These are phyloP conservation scores for Rhizopus microsporus DNA, from an alignment of 371 early-diverging fungal genomes.

Conservation along the genomic window DNA sequence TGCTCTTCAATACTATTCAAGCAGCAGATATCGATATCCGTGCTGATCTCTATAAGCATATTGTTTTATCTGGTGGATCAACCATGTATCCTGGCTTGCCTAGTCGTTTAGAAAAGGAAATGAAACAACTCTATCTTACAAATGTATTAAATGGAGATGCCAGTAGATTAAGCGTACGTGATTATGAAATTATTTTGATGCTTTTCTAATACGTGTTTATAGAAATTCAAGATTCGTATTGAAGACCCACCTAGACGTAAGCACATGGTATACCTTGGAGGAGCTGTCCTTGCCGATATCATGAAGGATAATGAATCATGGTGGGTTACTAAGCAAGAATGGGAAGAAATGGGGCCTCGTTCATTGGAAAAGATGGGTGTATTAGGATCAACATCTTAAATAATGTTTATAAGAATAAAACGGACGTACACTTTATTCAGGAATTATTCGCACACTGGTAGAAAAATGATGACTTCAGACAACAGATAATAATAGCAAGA, in stretches of 20 bases:
- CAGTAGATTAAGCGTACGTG: conserved; percentile 71
- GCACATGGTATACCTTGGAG: conserved; percentile 98
- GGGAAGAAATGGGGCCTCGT: conserved; percentile 89
- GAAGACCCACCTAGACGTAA: conserved; percentile 97
- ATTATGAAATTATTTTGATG: neutral
- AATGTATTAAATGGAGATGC: conserved; percentile 86
- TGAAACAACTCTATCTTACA: conserved; percentile 93
- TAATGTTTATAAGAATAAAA: conserved; percentile 4
- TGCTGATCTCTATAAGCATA: conserved; percentile 92
- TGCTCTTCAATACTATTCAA: conserved; percentile 90
- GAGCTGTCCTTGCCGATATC: conserved; percentile 95
- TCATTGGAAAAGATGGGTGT: conserved; percentile 75
- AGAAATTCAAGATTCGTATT: conserved; percentile 97
- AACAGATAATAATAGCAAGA: too few species aligned
- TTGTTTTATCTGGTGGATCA: conserved; percentile 96
- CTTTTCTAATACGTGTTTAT: conserved; percentile 4
- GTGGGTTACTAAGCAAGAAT: conserved; percentile 95
- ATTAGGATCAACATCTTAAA: conserved; percentile 46
- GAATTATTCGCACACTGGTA: too few species aligned
- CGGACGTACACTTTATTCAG: neutral
- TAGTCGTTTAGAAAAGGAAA: conserved; percentile 94
- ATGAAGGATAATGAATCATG: conserved; percentile 90
- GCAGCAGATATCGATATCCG: conserved; percentile 93
- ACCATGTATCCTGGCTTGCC: conserved; percentile 98
- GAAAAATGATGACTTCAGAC: too few species aligned